Evolutionary conservation across 2,329 filamentous ascomycete species (phyloP).

Genomic region (Fusarium pseudograminearum): DNA sequence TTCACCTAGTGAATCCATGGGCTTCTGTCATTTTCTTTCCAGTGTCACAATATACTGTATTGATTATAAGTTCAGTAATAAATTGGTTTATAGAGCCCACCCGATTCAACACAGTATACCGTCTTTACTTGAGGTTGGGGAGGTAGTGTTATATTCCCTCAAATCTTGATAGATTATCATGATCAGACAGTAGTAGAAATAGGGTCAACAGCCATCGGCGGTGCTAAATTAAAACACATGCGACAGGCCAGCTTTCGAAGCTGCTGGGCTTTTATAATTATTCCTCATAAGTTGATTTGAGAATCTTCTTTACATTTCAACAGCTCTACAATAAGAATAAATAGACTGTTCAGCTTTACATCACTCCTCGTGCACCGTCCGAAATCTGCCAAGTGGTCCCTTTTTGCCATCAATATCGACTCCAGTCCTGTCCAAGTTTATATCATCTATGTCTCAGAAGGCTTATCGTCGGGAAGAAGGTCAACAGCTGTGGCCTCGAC

Average conservation of each 20-base stretch:
- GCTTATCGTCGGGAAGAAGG: conserved; percentile 35
- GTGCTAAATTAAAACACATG: conserved; percentile 6
- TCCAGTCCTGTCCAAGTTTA: not conserved
- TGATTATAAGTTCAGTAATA: not conserved
- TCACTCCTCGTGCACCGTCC: conserved; percentile 17
- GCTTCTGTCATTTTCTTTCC: not conserved
- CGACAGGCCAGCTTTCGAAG: conserved; percentile 19
- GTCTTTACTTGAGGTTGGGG: not conserved
- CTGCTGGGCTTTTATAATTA: conserved; percentile 33
- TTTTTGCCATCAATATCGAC: conserved; percentile 7
- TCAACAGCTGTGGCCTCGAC: conserved; percentile 40
- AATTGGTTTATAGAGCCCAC: not conserved
- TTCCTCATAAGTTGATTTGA: conserved; percentile 42
- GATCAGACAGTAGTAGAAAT: not conserved
- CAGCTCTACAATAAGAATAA: conserved; percentile 23
- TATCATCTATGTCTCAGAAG: conserved; percentile 30
- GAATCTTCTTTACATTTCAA: conserved; percentile 41
- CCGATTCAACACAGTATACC: not conserved
- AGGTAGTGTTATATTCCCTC: not conserved
- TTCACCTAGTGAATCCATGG: not conserved
- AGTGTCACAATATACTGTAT: not conserved
- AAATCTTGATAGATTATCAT: not conserved
- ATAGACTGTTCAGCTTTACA: conserved; percentile 19
- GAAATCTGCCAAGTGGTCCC: not conserved
- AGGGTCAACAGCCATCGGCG: not conserved